Percentiles rank a stretch among this genome's conserved stretches.
phyloP scores from a whole-genome alignment of 2,329 filamentous ascomycete genomes.

The Ophiostoma ulmi region DNA sequence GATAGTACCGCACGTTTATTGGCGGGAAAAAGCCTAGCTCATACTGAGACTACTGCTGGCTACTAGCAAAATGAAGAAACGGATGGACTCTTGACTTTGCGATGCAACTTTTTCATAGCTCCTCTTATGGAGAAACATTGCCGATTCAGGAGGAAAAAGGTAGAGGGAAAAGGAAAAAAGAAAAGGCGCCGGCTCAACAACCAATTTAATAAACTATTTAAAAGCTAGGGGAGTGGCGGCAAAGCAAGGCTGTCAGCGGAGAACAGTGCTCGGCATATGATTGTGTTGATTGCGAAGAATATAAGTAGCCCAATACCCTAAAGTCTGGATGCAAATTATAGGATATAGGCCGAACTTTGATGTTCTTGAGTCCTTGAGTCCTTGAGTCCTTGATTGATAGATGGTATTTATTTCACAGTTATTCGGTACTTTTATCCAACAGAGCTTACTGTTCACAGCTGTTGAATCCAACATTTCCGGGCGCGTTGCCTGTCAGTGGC shows the following conservation, averaged over 20 bases:
- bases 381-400: too few relatives aligned
- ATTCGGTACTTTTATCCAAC: background rate
- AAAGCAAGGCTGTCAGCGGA: constrained; percentile 6
- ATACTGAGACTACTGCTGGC: too few relatives aligned
- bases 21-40: constrained; percentile 16
- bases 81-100: background rate
- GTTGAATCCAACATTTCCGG: background rate
- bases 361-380: too few relatives aligned
- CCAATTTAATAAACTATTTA: background rate
- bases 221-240: background rate
- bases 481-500: background rate
- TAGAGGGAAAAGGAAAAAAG: background rate
- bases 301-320: background rate
- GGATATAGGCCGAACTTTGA: too few relatives aligned
- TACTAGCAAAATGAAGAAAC: background rate
- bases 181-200: background rate
- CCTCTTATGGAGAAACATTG: constrained; percentile 1
- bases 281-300: background rate
- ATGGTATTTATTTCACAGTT: background rate
- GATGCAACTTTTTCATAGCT: background rate
- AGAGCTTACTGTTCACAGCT: background rate
- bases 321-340: too few relatives aligned
- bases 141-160: constrained; percentile 3
- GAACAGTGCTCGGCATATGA: constrained; percentile 1
- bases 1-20: constrained; percentile 14